Conservation (phyloP, 805 yeast species). For the Candida suzukii region DNA sequence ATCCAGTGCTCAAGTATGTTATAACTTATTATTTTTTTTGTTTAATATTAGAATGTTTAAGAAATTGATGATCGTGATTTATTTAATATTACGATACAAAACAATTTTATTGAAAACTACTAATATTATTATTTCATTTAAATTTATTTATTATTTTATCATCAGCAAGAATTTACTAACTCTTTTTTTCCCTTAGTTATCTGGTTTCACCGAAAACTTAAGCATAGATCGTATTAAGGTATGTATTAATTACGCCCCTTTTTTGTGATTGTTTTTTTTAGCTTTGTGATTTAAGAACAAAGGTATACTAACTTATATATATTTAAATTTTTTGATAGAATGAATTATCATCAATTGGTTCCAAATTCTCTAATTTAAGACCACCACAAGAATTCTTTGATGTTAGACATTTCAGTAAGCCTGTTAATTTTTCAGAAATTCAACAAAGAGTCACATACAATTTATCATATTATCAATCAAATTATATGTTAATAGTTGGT, state of each 20-base stretch:
- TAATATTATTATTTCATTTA: too few species aligned
- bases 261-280: neutral
- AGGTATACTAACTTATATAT: neutral
- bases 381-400: slow-evolving; percentile 95
- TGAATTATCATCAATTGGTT: slow-evolving; percentile 49
- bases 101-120: too few species aligned
- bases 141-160: too few species aligned
- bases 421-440: slow-evolving; percentile 79
- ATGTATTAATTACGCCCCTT: slow-evolving; percentile 7
- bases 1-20: slow-evolving; percentile 33
- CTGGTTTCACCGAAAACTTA: slow-evolving; percentile 39
- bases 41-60: too few species aligned
- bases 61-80: too few species aligned
- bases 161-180: too few species aligned
- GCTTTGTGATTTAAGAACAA: neutral
- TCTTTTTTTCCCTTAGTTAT: slow-evolving; percentile 19
- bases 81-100: too few species aligned
- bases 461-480: slow-evolving; percentile 79
- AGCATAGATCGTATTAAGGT: slow-evolving; percentile 42
- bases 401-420: slow-evolving; percentile 81
- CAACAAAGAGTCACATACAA: slow-evolving; percentile 87
- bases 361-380: slow-evolving; percentile 62
- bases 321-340: slow-evolving; percentile 23
- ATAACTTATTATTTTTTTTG: neutral
- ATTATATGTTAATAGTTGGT: slow-evolving; percentile 70